Base-by-base conservation (phyloP, 106 monocot species). In the Allium sativum region DNA sequence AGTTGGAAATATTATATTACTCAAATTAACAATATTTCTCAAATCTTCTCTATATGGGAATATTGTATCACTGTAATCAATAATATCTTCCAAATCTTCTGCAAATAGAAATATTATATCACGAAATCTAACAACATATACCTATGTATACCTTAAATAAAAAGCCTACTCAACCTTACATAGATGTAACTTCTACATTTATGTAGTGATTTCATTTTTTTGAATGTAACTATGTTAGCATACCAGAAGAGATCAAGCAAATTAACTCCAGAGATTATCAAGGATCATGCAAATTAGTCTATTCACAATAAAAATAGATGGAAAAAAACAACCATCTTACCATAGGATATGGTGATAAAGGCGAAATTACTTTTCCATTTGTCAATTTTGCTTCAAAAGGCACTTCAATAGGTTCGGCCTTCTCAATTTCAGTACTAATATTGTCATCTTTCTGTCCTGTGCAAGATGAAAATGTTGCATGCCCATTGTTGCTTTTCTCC, bases 391-490 rank as follows among this genome's bases (percentile, higher is more conserved):
- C 62, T 16, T 62, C 45, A 21, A 1, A 20, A 45, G 62, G 48
- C 22, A 43, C 48, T 48, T 45, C 62, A 19, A 21, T 7, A 13
- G 62, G 43, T 62, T 62, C 21, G 10, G 4, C 21, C 21, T 17
- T 12, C 22, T 47, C 62, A 20, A 21, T 46, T 62, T 62, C 47
- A 46, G 1, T 47, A 70, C 55, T 31, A 31, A 31, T 54, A n/a
- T 66, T 17, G 18, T 40, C 59, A 13, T 7, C 12, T 17, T 69
- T 66, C 40, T 14, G 55, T 58, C 56, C 44, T 18, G 12, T 58
- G 67, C 42, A 65, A 12, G 59, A 19, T 40, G 84, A 56, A 64
- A 43, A 42, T 13, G 51, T 42, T 74, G 21, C 20, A 56, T 57
- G 47, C 8, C 63, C 71, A 61, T 64, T 72, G 22, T n/a, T 61